Conservation (phyloP, 345 rosid genomes). For the Euphorbia tirucalli region DNA sequence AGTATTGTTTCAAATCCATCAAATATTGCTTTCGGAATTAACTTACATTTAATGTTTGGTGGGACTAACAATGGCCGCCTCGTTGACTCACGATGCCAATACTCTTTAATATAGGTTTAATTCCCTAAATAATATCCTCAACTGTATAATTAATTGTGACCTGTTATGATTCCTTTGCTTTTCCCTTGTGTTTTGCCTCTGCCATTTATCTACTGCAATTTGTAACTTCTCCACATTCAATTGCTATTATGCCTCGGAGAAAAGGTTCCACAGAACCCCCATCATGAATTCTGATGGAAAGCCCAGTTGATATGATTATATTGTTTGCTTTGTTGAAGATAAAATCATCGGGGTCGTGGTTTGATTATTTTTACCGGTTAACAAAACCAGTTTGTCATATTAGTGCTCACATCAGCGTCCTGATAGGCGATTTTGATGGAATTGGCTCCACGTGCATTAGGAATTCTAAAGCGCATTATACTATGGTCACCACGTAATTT, state of each 20-base stretch:
- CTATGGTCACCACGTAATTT: background rate
- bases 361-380: no score
- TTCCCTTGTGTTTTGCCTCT: background rate
- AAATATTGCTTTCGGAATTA: background rate
- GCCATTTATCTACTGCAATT: background rate
- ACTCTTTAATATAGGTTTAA: background rate
- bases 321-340: no score
- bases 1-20: background rate
- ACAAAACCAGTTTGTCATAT: no score
- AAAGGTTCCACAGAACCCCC: no score
- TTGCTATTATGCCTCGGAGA: background rate
- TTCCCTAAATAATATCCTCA: background rate
- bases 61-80: background rate
- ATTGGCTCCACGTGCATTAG: background rate
- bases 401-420: background rate
- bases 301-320: no score
- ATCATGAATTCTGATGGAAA: background rate
- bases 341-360: no score
- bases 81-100: background rate
- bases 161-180: conserved; percentile 7
- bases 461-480: background rate
- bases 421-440: background rate
- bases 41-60: background rate
- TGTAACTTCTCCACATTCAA: background rate
- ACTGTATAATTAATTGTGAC: background rate